Evolutionary conservation across 257 asterid genomes (phyloP).

Genomic region (Ophiorrhiza pumila): DNA sequence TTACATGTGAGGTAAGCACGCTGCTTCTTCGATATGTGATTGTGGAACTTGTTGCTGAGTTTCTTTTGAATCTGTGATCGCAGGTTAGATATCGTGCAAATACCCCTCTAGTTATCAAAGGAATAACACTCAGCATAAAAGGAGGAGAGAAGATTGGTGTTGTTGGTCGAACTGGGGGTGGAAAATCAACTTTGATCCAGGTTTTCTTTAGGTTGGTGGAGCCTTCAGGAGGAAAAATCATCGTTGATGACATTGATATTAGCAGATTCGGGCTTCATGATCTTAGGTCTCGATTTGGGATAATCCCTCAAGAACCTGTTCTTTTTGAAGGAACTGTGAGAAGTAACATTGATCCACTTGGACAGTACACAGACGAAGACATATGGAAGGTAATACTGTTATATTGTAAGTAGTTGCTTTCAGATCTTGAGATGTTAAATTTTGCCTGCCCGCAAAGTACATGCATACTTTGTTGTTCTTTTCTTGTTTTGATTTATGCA

Average conservation of each 20-base stretch:
- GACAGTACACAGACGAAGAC: constrained; percentile 75
- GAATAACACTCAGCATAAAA: constrained; percentile 61
- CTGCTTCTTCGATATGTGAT: not conserved
- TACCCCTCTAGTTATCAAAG: constrained; percentile 83
- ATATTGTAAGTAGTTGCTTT: not conserved
- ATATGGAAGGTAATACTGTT: constrained; percentile 74
- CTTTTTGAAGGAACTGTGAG: constrained; percentile 96
- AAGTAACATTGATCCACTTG: constrained; percentile 89
- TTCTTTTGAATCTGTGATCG: constrained; percentile 10
- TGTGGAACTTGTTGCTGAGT: not conserved
- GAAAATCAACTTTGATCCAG: constrained; percentile 89
- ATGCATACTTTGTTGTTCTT: not conserved
- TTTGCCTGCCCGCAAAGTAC: not conserved
- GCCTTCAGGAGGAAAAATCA: constrained; percentile 76
- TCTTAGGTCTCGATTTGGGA: constrained; percentile 91
- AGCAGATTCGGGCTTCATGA: constrained; percentile 82
- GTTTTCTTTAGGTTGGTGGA: constrained; percentile 94
- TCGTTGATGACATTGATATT: constrained; percentile 72
- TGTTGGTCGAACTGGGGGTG: constrained; percentile 98
- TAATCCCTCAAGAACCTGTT: constrained; percentile 98
- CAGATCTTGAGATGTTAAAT: not conserved
- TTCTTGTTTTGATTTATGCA: not conserved
- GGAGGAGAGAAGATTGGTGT: constrained; percentile 97
- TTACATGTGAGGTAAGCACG: not conserved
- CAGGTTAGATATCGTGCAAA: constrained; percentile 90